These are phyloP conservation scores for Somion occarium DNA, from an alignment of 1,284 basidiomycete species.

Conservation along the genomic window DNA sequence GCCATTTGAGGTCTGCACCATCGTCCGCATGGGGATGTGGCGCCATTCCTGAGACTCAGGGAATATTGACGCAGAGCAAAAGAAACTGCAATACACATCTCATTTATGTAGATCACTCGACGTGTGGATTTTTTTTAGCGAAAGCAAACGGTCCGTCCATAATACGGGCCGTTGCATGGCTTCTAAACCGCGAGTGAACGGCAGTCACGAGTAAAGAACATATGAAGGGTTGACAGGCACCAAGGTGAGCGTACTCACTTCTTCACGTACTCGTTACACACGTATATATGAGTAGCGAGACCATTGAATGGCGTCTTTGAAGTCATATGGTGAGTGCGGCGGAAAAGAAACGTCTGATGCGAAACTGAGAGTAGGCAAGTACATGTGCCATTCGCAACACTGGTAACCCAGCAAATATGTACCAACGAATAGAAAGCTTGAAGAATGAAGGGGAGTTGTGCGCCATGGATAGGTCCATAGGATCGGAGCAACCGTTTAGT, in stretches of 20 bases:
- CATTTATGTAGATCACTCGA: neutral
- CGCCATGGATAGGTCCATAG: no score
- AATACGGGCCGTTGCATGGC: neutral
- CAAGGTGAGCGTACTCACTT: neutral
- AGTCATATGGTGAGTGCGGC: neutral
- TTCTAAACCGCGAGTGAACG: neutral
- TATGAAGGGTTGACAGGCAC: neutral
- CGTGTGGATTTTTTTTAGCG: no score
- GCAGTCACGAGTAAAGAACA: neutral
- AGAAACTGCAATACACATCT: neutral
- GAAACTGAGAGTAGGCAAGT: neutral
- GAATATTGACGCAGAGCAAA: neutral
- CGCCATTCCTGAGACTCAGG: slow-evolving; percentile 21
- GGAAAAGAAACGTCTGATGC: neutral
- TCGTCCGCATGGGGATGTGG: slow-evolving; percentile 18
- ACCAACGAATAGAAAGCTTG: no score
- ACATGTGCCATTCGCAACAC: no score
- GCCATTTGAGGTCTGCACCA: slow-evolving; percentile 31
- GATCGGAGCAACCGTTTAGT: no score
- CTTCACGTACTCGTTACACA: neutral
- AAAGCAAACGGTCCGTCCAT: neutral
- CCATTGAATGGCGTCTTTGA: neutral
- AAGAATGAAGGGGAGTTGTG: no score
- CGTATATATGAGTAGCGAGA: neutral
- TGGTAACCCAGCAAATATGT: no score